Conservation (phyloP, 139 green algal genomes). For the Closterium sp. region DNA sequence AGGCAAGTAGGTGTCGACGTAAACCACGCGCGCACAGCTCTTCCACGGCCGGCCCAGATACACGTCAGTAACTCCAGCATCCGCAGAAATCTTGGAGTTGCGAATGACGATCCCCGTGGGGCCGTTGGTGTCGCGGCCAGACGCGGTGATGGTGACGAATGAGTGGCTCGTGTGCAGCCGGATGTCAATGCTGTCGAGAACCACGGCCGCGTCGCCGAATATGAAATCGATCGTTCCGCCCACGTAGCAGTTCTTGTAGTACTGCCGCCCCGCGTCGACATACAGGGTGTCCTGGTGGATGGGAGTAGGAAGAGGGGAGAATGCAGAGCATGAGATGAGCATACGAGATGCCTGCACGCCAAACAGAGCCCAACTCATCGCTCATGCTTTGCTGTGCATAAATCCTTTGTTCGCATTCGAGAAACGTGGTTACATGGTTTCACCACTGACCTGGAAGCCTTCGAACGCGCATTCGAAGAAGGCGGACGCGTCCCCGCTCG, state of each 20-base stretch:
- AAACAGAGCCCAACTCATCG: too few species aligned
- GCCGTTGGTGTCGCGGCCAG: neutral
- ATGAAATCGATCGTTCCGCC: slow-evolving; percentile 27
- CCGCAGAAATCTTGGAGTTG: neutral
- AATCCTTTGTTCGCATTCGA: too few species aligned
- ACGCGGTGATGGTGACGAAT: slow-evolving; percentile 18
- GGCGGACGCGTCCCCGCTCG: neutral
- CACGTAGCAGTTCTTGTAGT: slow-evolving; percentile 17
- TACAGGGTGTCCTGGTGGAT: slow-evolving; percentile 8
- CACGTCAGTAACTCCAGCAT: neutral
- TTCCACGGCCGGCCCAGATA: slow-evolving; percentile 17
- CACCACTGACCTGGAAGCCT: neutral
- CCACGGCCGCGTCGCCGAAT: slow-evolving; percentile 9
- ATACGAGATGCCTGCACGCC: too few species aligned
- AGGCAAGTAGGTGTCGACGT: slow-evolving; percentile 1
- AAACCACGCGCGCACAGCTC: neutral
- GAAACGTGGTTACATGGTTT: too few species aligned
- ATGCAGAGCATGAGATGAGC: neutral
- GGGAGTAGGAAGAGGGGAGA: neutral
- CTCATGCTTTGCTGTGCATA: too few species aligned
- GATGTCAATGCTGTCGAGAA: neutral
- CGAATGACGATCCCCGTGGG: neutral
- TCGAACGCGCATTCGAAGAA: neutral
- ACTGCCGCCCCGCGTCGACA: neutral
- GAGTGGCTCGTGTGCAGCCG: neutral